Base-by-base conservation (phyloP, 768 basidiomycete species). In the Exsudoporus frostii region DNA sequence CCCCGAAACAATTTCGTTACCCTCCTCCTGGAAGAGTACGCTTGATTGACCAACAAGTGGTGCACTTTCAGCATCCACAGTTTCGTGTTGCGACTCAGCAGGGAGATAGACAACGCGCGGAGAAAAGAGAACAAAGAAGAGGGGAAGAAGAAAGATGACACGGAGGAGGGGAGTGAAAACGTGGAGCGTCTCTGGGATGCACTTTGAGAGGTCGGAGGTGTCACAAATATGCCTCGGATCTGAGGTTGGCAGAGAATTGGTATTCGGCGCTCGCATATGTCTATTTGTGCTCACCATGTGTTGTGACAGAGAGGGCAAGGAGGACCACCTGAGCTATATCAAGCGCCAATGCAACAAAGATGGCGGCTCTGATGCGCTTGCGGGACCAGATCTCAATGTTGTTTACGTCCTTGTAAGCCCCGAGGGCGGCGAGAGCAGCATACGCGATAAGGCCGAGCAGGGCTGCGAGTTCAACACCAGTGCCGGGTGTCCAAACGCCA, bases 381-480 rank as follows among this genome's bases (percentile, higher is more conserved):
- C 81, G 65, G 32, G 75, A 77, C 88, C 87, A 90, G 17, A 89
- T 81, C 36, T 82, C 75, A 33, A 84, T 77, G 33, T 86, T 86
- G 29, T 81, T 78, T 50, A 87, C 73, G 56, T 90, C 89, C 70
- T 92, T 90, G 82, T 84, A 91, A 13, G 87, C 78, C 9, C 90
- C 90, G 40, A 90, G 73, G 10, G 83, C 82, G 14, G 89, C 86
- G 45, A 92, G 73, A 34, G 86, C 85, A 33, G 83, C 73, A 60
- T 88, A 90, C 5, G 85, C 86, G 38, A 82, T 62, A 30, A 91
- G 76, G 49, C 88, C 90, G 40, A 85, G 66, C 39, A 90, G 63
- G 38, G 89, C 74, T 59, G 80, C 88, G 64, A 85, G 68, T 61
- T 87, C 86, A 38, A 88, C 76, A 22, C 84, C 88, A 8, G 84